These are phyloP conservation scores for Stevia rebaudiana DNA, from an alignment of 140 eudicot species.

Conservation along the genomic window DNA sequence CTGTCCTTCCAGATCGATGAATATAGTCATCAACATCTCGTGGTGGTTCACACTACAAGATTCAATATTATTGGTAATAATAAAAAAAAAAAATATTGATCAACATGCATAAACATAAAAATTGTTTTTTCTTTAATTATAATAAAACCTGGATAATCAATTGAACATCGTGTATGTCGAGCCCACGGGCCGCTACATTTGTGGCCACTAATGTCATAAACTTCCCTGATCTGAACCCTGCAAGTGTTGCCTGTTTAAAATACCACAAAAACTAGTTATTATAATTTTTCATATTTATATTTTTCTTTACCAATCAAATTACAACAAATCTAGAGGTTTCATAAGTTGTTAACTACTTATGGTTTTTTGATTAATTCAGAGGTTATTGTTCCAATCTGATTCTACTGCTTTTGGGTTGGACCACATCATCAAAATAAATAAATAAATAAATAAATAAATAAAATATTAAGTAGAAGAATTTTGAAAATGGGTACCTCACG, in stretches of 20 bases:
- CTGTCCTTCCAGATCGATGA: conserved; percentile 93
- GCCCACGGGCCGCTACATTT: conserved; percentile 87
- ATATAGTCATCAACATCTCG: conserved; percentile 94
- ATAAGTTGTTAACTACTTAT: too few species aligned
- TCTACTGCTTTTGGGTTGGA: too few species aligned
- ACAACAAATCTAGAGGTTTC: too few species aligned
- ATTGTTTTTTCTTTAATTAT: background rate
- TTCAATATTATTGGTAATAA: too few species aligned
- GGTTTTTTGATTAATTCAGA: too few species aligned
- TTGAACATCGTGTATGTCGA: conserved; percentile 83
- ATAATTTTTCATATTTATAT: too few species aligned
- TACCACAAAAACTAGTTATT: too few species aligned
- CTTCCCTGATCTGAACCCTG: conserved; percentile 77
- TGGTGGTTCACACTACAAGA: conserved; percentile 82
- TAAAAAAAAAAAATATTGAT: too few species aligned
- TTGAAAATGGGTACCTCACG: too few species aligned
- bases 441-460: background rate
- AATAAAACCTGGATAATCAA: conserved; percentile 71
- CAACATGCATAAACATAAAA: too few species aligned
- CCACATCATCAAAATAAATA: background rate
- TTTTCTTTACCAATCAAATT: too few species aligned
- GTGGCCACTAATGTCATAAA: conserved; percentile 85
- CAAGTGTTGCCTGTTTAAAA: conserved; percentile 67
- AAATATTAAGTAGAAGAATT: background rate
- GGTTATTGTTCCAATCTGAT: too few species aligned